Evolutionary conservation across 805 yeast genomes (phyloP).

Genomic region (Yarrowia yakushimensis): DNA sequence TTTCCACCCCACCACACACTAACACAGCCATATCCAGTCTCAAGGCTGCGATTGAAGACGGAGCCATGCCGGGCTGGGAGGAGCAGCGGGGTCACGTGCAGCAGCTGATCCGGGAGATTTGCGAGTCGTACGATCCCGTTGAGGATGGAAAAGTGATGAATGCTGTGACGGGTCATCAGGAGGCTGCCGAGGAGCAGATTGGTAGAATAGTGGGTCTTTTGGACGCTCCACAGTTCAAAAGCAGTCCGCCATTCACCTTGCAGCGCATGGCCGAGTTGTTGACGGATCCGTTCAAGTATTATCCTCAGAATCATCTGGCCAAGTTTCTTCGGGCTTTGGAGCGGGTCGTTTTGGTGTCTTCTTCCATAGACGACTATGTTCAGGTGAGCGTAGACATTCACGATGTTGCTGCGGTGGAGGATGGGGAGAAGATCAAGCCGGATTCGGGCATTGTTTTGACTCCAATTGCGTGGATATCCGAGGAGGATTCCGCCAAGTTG

Average conservation of each 20-base stretch:
- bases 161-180: conserved; percentile 10
- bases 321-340: conserved; percentile 36
- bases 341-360: conserved; percentile 31
- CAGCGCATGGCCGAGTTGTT: conserved; percentile 41
- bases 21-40: conserved; percentile 4
- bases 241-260: conserved; percentile 41
- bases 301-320: conserved; percentile 29
- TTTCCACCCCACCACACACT: neutral
- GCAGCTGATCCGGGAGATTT: conserved; percentile 4
- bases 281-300: conserved; percentile 32
- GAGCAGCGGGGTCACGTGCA: neutral
- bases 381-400: neutral
- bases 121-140: conserved; percentile 11
- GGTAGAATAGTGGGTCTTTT: neutral
- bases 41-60: neutral
- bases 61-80: neutral
- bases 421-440: conserved; percentile 13
- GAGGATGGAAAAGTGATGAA: neutral
- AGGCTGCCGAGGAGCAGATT: neutral
- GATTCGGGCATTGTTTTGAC: conserved; percentile 15
- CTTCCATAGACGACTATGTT: conserved; percentile 30
- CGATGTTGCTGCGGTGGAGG: neutral
- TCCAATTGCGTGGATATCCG: conserved; percentile 21
- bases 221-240: conserved; percentile 29
- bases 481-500: neutral